Conservation (phyloP, 805 yeast species). For the Candida adriatica region DNA sequence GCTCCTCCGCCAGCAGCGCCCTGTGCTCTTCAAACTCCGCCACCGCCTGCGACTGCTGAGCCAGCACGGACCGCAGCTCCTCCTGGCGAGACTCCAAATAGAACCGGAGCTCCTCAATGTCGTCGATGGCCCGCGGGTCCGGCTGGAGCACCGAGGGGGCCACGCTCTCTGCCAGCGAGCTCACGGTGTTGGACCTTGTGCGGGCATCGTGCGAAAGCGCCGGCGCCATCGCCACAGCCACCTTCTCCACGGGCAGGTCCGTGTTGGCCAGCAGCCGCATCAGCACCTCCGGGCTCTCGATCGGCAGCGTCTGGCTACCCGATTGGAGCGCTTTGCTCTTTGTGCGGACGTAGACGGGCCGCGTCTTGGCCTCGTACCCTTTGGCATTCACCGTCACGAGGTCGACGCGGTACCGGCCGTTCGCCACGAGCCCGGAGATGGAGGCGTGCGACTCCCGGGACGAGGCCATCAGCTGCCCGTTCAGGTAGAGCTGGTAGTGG, state of each 20-base stretch:
- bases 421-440: conserved; percentile 27
- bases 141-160: conserved; percentile 9
- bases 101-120: conserved; percentile 37
- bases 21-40: conserved; percentile 35
- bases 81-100: conserved; percentile 36
- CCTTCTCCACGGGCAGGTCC: conserved; percentile 14
- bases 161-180: conserved; percentile 13
- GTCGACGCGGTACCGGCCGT: conserved; percentile 35
- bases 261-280: conserved; percentile 27
- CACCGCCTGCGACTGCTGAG: conserved; percentile 26
- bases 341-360: conserved; percentile 35
- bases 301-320: conserved; percentile 15
- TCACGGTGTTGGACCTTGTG: conserved; percentile 30
- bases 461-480: conserved; percentile 32
- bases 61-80: conserved; percentile 30
- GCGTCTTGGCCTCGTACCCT: conserved; percentile 34
- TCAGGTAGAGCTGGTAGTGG: conserved; percentile 31
- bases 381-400: conserved; percentile 34
- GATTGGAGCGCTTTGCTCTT: conserved; percentile 20
- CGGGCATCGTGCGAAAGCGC: conserved; percentile 20
- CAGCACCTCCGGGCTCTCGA: conserved; percentile 33
- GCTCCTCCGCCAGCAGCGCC: conserved; percentile 25
- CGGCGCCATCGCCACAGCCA: conserved; percentile 22
- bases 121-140: conserved; percentile 25
- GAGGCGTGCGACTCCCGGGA: conserved; percentile 32